Conservation (phyloP, 2,329 filamentous ascomycete genomes). For the Exophiala phaeomuriformis region DNA sequence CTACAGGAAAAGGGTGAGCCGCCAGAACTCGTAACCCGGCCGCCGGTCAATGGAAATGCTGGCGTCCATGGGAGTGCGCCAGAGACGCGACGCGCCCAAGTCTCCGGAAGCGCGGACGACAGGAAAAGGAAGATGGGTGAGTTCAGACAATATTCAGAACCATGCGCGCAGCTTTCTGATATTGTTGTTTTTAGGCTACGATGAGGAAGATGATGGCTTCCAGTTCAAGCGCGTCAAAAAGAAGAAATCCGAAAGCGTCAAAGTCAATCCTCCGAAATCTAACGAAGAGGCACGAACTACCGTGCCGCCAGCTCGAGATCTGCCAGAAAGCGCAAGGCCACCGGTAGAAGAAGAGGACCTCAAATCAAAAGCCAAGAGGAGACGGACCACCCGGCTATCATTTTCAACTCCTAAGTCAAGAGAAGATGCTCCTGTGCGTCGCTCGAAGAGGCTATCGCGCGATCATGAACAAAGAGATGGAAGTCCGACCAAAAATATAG, state of each 20-base stretch:
- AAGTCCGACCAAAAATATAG: conserved; percentile 13
- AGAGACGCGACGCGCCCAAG: conserved; percentile 20
- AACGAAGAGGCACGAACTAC: neutral
- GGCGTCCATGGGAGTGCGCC: conserved; percentile 19
- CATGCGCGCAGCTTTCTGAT: conserved; percentile 1
- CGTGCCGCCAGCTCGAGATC: conserved; percentile 13
- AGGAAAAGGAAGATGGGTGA: conserved; percentile 42
- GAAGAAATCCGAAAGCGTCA: conserved; percentile 28
- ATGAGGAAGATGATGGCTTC: conserved; percentile 72
- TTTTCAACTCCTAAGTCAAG: conserved; percentile 30
- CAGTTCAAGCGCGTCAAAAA: conserved; percentile 64
- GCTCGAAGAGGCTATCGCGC: conserved; percentile 26
- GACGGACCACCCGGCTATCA: conserved; percentile 31
- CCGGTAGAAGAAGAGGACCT: conserved; percentile 28
- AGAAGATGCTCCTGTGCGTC: conserved; percentile 21
- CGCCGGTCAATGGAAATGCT: conserved; percentile 11
- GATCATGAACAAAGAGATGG: conserved; percentile 22
- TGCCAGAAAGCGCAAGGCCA: conserved; percentile 29
- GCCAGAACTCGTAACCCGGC: conserved; percentile 11
- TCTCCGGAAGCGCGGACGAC: conserved; percentile 25
- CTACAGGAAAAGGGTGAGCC: conserved; percentile 33
- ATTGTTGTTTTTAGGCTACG: conserved; percentile 42
- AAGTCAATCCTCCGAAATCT: conserved; percentile 7
- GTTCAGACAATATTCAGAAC: conserved; percentile 20
- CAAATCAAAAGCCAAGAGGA: conserved; percentile 29